Evolutionary conservation across 495 filamentous ascomycete species (phyloP).

Genomic region (Aspergillus leporis): DNA sequence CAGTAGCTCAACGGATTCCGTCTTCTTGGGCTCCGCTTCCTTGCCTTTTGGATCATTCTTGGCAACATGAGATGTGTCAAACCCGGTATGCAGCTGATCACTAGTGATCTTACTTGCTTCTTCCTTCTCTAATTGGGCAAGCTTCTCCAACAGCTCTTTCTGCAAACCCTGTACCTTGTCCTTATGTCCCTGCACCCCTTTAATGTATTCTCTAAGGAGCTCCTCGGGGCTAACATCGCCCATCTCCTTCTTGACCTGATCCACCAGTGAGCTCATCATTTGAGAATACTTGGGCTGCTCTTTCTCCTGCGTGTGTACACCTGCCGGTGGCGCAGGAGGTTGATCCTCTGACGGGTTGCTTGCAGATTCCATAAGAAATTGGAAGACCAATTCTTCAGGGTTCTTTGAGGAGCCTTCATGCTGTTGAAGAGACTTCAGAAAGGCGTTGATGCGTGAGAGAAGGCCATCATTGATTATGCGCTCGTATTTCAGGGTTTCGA

Average conservation of each 20-base stretch:
- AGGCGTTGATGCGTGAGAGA: constrained; percentile 74
- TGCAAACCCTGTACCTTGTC: constrained; percentile 77
- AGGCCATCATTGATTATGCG: constrained; percentile 90
- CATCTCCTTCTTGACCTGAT: constrained; percentile 90
- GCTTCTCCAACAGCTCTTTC: constrained; percentile 65
- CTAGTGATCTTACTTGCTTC: constrained; percentile 91
- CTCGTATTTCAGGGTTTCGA: constrained; percentile 90
- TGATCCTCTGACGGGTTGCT: constrained; percentile 70
- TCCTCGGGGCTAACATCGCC: constrained; percentile 65
- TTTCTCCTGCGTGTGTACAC: constrained; percentile 70
- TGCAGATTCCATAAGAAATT: constrained; percentile 77
- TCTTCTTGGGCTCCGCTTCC: constrained; percentile 27
- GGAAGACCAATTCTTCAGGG: constrained; percentile 82
- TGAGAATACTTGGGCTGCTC: constrained; percentile 85
- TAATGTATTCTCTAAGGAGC: constrained; percentile 68
- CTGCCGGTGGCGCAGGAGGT: constrained; percentile 69
- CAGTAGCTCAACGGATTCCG: constrained; percentile 68
- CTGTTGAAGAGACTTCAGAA: constrained; percentile 67
- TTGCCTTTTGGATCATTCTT: constrained; percentile 55
- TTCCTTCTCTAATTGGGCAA: constrained; percentile 82
- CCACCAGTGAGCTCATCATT: constrained; percentile 91
- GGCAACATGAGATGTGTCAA: constrained; percentile 75
- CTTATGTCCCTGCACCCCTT: constrained; percentile 73
- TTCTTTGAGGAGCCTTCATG: constrained; percentile 70
- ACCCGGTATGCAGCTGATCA: constrained; percentile 87